These are phyloP conservation scores for Penicillium sp. DNA, from an alignment of 2,329 filamentous ascomycete species.

Conservation along the genomic window DNA sequence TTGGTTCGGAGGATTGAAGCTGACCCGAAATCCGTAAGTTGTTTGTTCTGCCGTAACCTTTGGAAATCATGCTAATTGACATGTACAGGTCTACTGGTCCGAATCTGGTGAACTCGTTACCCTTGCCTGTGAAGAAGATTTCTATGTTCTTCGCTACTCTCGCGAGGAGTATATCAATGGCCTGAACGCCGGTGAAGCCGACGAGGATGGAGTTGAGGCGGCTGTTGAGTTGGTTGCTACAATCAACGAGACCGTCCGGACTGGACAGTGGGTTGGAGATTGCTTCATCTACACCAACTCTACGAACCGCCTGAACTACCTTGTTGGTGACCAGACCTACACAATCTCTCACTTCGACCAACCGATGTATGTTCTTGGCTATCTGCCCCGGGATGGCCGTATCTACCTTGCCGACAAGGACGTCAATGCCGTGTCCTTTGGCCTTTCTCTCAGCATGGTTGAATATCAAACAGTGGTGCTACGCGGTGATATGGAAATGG, in stretches of 20 bases:
- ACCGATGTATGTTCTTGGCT: constrained; percentile 90
- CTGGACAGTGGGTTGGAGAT: constrained; percentile 96
- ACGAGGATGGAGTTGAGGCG: constrained; percentile 88
- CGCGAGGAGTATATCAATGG: constrained; percentile 84
- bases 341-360: constrained; percentile 96
- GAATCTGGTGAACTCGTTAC: constrained; percentile 91
- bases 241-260: constrained; percentile 87
- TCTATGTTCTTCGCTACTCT: constrained; percentile 90
- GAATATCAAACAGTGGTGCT: constrained; percentile 97
- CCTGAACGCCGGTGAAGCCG: constrained; percentile 74
- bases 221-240: constrained; percentile 97
- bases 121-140: constrained; percentile 90
- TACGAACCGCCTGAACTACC: constrained; percentile 94
- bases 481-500: constrained; percentile 87
- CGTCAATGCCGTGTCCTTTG: constrained; percentile 84
- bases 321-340: constrained; percentile 96
- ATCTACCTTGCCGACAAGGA: constrained; percentile 97
- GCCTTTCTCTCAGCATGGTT: constrained; percentile 84
- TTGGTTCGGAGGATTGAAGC: constrained; percentile 90
- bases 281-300: constrained; percentile 99
- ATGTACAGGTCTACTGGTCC: constrained; percentile 84
- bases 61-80: constrained; percentile 12
- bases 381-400: constrained; percentile 90
- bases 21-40: constrained; percentile 58
- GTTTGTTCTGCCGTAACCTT: background rate